A percentile compares a stretch with the other conserved stretches of the same genome.
Conservation (phyloP, 1,284 basidiomycete species). For the Moesziomyces sp. region DNA sequence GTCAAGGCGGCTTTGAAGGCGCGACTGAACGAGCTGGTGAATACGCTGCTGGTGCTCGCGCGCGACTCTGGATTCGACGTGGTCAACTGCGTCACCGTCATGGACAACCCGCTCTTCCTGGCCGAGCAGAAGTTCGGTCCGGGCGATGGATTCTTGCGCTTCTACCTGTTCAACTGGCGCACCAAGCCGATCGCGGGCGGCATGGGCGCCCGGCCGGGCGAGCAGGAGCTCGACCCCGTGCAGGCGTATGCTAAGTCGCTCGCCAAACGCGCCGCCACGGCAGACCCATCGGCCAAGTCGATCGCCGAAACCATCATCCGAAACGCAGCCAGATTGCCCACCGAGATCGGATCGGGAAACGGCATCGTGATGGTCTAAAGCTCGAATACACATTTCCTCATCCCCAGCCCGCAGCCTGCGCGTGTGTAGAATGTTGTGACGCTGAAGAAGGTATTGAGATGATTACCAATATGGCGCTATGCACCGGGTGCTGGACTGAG, state of each 20-base stretch:
- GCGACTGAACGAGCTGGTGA: conserved; percentile 78
- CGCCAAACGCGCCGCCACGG: conserved; percentile 4
- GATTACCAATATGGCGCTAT: not conserved
- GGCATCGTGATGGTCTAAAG: conserved; percentile 64
- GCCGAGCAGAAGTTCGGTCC: conserved; percentile 83
- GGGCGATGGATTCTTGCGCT: conserved; percentile 88
- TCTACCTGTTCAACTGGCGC: conserved; percentile 77
- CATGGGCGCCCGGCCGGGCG: conserved; percentile 59
- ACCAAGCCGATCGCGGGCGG: conserved; percentile 61
- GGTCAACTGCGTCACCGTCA: conserved; percentile 91
- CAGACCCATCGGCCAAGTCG: conserved; percentile 1
- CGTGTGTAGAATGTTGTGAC: too few species aligned
- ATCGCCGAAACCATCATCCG: conserved; percentile 33
- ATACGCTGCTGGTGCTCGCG: conserved; percentile 83
- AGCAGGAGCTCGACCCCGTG: conserved; percentile 61
- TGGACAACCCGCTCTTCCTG: conserved; percentile 90
- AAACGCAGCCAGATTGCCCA: conserved; percentile 23
- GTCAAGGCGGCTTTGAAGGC: conserved; percentile 75
- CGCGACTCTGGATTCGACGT: conserved; percentile 88
- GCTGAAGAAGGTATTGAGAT: too few species aligned
- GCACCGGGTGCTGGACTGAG: conserved; percentile 33
- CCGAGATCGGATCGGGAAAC: conserved; percentile 57
- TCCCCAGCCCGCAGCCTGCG: too few species aligned
- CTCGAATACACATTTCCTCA: not conserved
- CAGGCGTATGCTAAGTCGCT: conserved; percentile 27